Evolutionary conservation across 208 protist species (phyloP), one percentile per base, ranked within the genome.

Genomic region (Trypanosoma avium): DNA sequence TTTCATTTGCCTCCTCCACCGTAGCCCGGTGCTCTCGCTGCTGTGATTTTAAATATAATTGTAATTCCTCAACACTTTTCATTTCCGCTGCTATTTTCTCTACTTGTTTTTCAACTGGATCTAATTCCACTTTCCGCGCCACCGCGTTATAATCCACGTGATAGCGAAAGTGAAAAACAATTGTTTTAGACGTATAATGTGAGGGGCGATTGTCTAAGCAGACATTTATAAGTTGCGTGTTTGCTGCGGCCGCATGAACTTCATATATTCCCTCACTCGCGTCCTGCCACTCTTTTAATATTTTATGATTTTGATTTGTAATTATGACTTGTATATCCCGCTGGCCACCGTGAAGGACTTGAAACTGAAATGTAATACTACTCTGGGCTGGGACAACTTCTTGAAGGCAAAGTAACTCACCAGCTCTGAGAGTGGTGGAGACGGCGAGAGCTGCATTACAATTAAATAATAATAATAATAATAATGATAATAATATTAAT

Each of bases 41-140:
- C 32, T 85, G 63, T 1, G 33, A 52, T 6, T 77, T 68, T 13
- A 96, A 66, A 1, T 50, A 29, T 35, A 75, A 22, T 76, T 96
- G 90, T 49, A 81, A 10, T 21, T n/a, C 59, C 62, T 83, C 66
- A n/a, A 93, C 56, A 8, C 27, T 26, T 26, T 76, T 56, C 67
- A 92, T 76, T 27, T 59, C 36, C 12, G 13, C 24, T 0, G 72
- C 27, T 4, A 92, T 70, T 12, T 43, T 32, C 15, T 75, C 42
- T 6, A 95, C 64, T 17, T 72, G 71, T 26, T 61, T 24, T 77
- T 95, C 89, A 21, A 95, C 78, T 8, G 89, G 89, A 61, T 95
- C 89, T 12, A 95, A 43, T 46, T 76, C 33, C 17, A 52, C 26
- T 3, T 38, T 15, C 12, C 70, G 74, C 17, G 63, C 70, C 15